Evolutionary conservation across 2,329 filamentous ascomycete genomes (phyloP).

Genomic region (Phialophora macrospora): DNA sequence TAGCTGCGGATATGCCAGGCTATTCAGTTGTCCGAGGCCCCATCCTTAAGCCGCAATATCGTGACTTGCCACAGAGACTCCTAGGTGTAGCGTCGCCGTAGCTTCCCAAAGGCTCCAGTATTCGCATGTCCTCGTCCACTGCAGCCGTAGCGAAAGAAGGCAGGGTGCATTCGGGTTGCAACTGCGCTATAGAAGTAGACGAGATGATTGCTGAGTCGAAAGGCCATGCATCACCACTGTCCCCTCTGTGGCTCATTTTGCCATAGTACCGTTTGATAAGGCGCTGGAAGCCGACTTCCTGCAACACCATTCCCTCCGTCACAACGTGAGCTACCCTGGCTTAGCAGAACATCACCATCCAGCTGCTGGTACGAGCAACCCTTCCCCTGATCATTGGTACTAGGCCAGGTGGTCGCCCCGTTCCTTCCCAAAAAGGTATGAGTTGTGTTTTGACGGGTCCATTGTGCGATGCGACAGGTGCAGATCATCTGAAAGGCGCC

Average conservation of each 20-base stretch:
- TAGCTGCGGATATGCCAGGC: no score
- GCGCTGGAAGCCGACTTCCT: neutral
- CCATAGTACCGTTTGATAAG: neutral
- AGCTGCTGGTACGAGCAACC: neutral
- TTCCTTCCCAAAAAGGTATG: neutral
- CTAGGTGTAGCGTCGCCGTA: neutral
- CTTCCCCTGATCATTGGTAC: neutral
- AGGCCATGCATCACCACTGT: neutral
- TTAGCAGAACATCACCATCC: neutral
- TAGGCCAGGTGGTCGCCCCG: neutral
- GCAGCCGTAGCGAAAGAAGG: neutral
- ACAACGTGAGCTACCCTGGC: neutral
- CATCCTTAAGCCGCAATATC: no score
- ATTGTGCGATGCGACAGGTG: neutral
- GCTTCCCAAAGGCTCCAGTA: neutral
- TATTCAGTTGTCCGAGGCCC: no score
- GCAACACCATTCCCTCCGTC: neutral
- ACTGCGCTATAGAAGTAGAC: neutral
- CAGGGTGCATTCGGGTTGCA: neutral
- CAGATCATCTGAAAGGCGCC: neutral
- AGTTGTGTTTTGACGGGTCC: neutral
- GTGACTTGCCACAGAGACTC: neutral
- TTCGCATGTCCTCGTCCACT: neutral
- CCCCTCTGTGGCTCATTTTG: neutral
- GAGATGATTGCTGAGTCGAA: neutral